Evolutionary conservation across 345 rosid species (phyloP).

Genomic region (Linum tenue): DNA sequence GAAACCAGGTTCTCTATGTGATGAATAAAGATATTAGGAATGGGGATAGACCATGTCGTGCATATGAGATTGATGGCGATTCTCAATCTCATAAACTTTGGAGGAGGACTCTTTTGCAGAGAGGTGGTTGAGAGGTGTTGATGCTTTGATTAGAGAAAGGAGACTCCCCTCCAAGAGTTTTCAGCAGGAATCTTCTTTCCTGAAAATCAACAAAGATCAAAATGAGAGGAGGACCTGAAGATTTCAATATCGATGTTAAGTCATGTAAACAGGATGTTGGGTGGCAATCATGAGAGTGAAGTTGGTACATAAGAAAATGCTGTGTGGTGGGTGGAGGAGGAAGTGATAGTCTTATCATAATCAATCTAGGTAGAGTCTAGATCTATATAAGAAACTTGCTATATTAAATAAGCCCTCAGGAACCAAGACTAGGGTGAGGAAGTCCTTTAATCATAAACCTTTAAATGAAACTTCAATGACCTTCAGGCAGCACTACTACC

Average conservation of each 20-base stretch:
- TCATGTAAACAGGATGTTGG: too few relatives aligned
- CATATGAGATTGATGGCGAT: slow-evolving; percentile 26
- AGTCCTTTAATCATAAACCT: not conserved
- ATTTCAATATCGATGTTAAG: not conserved
- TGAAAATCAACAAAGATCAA: slow-evolving; percentile 28
- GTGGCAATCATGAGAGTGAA: too few relatives aligned
- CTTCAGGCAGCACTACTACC: not conserved
- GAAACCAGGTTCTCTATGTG: too few relatives aligned
- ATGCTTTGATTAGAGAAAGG: slow-evolving; percentile 45
- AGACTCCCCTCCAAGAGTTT: slow-evolving; percentile 83
- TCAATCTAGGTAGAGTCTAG: too few relatives aligned
- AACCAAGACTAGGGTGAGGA: not conserved
- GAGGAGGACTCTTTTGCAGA: slow-evolving; percentile 95
- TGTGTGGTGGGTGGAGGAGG: too few relatives aligned
- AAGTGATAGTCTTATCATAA: too few relatives aligned
- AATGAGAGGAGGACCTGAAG: not conserved
- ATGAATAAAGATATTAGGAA: not conserved
- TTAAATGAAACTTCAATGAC: not conserved
- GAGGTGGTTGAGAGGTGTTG: slow-evolving; percentile 64
- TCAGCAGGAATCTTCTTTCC: slow-evolving; percentile 87
- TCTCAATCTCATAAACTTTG: slow-evolving; percentile 51
- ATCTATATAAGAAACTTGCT: not conserved
- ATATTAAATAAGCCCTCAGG: not conserved
- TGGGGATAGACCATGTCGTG: slow-evolving; percentile 17
- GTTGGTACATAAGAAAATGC: too few relatives aligned